Conservation (phyloP, 352 stramenopile species). For the Phytopythium sindhum region DNA sequence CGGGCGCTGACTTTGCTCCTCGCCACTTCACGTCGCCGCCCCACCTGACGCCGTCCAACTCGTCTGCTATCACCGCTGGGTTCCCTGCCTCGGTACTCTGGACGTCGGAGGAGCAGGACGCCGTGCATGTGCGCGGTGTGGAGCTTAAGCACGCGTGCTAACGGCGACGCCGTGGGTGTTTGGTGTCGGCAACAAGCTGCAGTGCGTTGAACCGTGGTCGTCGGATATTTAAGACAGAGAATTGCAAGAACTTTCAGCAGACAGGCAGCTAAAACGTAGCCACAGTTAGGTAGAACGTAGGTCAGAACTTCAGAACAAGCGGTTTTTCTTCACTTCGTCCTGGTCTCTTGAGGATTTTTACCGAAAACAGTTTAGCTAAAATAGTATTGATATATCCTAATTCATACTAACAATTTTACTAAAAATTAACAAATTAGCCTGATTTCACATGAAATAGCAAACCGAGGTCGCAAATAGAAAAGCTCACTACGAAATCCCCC, state of each 20-base stretch:
- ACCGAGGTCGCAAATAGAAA: background rate
- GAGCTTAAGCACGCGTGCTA: constrained; percentile 11
- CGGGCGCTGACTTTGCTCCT: constrained; percentile 6
- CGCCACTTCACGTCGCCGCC: constrained; percentile 36
- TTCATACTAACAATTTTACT: background rate
- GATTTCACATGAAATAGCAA: background rate
- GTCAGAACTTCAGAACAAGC: no score
- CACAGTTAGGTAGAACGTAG: background rate
- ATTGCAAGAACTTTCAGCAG: background rate
- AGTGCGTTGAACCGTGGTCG: background rate
- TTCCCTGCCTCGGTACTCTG: constrained; percentile 55
- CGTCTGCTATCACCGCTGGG: constrained; percentile 21
- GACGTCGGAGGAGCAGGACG: constrained; percentile 31
- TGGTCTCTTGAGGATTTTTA: no score
- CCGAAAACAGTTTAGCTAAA: no score
- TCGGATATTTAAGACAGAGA: constrained; percentile 1
- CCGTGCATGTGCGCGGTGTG: constrained; percentile 4
- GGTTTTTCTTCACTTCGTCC: background rate
- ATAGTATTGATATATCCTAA: no score
- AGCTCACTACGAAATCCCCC: constrained; percentile 4
- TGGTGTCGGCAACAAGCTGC: background rate
- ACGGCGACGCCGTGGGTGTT: background rate
- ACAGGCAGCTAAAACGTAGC: background rate
- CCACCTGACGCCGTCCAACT: constrained; percentile 43
- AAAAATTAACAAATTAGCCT: background rate